Base-by-base conservation (phyloP, 1,284 basidiomycete genomes). In the Pascua guehoae region DNA sequence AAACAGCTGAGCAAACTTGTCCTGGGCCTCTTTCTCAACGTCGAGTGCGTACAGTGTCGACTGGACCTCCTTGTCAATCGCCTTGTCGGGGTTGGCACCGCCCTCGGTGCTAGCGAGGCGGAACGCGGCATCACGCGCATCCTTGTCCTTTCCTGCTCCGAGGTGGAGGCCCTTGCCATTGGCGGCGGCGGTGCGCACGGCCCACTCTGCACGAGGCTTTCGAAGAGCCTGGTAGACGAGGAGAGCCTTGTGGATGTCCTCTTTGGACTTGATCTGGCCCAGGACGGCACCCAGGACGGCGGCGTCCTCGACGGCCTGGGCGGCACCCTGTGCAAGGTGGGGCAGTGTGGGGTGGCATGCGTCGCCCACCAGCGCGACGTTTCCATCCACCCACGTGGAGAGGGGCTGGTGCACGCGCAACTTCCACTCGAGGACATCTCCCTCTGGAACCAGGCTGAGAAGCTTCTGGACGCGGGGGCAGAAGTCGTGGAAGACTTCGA, bases 261-360 rank as follows among this genome's bases (percentile, higher is more conserved):
- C 67, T 55, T 71, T 69, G 32, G 50, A 53, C 45, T 61, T 61
- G 53, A 76, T 67, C 49, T 67, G 70, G 48, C 68, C 57, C 14
- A 78, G 62, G 1, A 74, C 64, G 8, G 72, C 66, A 1, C 69
- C 73, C 10, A 77, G 56, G 0, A 65, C 71, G 12, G 64, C 75
- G 1, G 68, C 75, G 51, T 78, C 76, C 61, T 74, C 69, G n/a
- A 75, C 66, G 1, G 75, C 73, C 51, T 76, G 74, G 0, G 76
- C 76, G 1, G 76, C 76, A 5, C 76, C 76, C 50, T 73, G 72
- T 2, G 70, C 67, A 10, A 72, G 49, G 52, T 69, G 70, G 8
- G 74, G 72, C 8, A 76, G 61, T 5, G 70, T 73, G 0, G 71
- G 68, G 51, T 72, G 74, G 40, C 69, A 72, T 2, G 68, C 68